Conservation (phyloP, 495 filamentous ascomycete species). For the Penicillium lividum region DNA sequence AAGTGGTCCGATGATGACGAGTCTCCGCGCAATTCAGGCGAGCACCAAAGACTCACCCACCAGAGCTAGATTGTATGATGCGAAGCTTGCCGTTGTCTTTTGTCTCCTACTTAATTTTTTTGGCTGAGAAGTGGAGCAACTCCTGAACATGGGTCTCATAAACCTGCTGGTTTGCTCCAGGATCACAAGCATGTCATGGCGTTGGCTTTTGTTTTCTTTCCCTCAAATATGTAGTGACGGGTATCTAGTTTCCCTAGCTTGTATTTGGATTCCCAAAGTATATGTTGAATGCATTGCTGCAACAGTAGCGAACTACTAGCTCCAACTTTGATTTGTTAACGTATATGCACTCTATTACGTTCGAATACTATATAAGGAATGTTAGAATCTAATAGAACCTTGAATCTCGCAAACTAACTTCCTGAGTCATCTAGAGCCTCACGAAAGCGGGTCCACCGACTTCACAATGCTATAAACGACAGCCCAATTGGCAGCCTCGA, state of each 20-base stretch:
- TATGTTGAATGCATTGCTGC: conserved; percentile 12
- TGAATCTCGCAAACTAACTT: background rate
- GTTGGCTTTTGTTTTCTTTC: conserved; percentile 18
- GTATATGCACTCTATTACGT: no score
- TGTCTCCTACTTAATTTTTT: background rate
- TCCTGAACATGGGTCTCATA: background rate
- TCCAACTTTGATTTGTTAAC: no score
- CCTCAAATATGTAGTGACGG: conserved; percentile 13
- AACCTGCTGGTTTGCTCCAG: conserved; percentile 5
- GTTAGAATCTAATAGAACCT: conserved; percentile 7
- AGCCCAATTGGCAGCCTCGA: background rate
- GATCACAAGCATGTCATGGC: conserved; percentile 32
- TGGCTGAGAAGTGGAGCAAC: background rate
- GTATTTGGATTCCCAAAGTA: conserved; percentile 10
- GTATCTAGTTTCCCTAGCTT: conserved; percentile 16
- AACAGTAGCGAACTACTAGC: background rate
- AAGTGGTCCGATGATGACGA: conserved; percentile 69
- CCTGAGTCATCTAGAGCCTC: conserved; percentile 2
- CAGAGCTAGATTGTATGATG: conserved; percentile 8
- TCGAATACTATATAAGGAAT: no score
- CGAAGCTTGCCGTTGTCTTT: background rate
- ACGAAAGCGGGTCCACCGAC: background rate
- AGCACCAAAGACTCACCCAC: conserved; percentile 63
- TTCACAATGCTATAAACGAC: background rate
- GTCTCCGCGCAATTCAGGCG: conserved; percentile 54